Conservation (phyloP, 192 early-diverging fungal genomes). For the Chytriomyces sp. region DNA sequence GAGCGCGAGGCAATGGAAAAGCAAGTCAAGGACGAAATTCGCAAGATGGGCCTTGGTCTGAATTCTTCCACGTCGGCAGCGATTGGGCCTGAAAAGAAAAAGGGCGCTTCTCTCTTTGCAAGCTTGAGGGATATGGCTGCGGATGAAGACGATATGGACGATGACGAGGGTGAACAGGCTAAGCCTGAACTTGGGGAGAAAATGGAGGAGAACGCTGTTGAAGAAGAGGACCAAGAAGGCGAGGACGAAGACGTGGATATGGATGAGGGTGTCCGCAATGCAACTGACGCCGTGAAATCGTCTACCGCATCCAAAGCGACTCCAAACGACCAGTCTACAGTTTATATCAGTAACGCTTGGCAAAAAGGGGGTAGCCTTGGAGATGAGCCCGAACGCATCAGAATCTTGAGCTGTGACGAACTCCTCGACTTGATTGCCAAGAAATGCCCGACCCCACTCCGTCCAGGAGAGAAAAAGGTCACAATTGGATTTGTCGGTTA, state of each 20-base stretch:
- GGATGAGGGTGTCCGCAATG: constrained; percentile 1
- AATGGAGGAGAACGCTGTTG: constrained; percentile 22
- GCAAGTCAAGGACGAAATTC: constrained; percentile 45
- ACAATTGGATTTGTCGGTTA: constrained; percentile 98
- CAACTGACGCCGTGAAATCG: constrained; percentile 33
- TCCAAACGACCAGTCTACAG: constrained; percentile 20
- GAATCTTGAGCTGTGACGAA: constrained; percentile 68
- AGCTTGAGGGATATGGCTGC: constrained; percentile 22
- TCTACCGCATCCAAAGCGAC: background rate
- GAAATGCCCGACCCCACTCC: constrained; percentile 55
- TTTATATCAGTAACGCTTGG: constrained; percentile 31
- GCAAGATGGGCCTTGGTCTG: constrained; percentile 22
- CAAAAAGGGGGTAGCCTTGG: constrained; percentile 41
- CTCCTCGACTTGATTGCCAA: constrained; percentile 64
- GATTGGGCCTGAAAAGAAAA: background rate
- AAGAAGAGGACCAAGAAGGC: constrained; percentile 34
- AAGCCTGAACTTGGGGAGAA: constrained; percentile 23
- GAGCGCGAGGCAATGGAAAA: constrained; percentile 44
- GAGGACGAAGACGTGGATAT: constrained; percentile 49
- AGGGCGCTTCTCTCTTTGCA: constrained; percentile 7
- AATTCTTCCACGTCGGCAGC: constrained; percentile 3
- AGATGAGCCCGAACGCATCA: constrained; percentile 50
- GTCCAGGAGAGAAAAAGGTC: constrained; percentile 52
- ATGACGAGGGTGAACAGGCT: constrained; percentile 26
- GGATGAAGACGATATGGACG: constrained; percentile 8